Evolutionary conservation across 169 alveolate species (phyloP).

Genomic region (Eimeria zaria): DNA sequence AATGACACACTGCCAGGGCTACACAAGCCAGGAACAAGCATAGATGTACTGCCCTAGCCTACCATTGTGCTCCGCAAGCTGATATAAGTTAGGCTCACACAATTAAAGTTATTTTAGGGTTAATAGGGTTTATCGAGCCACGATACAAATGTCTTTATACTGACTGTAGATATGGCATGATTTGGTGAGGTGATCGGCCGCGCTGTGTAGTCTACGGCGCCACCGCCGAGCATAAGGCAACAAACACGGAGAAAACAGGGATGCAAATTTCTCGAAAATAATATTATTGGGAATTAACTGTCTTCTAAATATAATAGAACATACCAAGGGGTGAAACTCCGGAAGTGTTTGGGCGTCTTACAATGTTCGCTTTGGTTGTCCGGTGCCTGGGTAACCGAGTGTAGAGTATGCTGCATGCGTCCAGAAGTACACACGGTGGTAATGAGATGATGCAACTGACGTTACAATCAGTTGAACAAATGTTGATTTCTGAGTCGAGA

Average conservation of each 20-base stretch:
- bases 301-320: no score
- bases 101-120: not conserved
- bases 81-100: not conserved
- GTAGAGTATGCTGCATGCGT: not conserved
- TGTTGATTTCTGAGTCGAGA: not conserved
- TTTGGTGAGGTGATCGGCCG: not conserved
- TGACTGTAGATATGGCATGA: not conserved
- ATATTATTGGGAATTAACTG: not conserved
- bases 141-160: not conserved
- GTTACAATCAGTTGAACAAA: not conserved
- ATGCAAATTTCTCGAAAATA: no score
- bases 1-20: not conserved
- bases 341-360: no score
- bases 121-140: not conserved
- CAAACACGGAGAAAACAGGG: not conserved
- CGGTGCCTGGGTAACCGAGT: not conserved
- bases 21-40: not conserved
- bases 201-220: not conserved
- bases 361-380: not conserved
- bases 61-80: not conserved
- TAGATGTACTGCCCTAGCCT: not conserved
- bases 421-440: not conserved
- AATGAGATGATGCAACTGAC: not conserved
- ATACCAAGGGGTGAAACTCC: no score
- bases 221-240: not conserved